These are phyloP conservation scores for Acanthamoeba triangularis DNA, from an alignment of 208 protist species.

Conservation along the genomic window DNA sequence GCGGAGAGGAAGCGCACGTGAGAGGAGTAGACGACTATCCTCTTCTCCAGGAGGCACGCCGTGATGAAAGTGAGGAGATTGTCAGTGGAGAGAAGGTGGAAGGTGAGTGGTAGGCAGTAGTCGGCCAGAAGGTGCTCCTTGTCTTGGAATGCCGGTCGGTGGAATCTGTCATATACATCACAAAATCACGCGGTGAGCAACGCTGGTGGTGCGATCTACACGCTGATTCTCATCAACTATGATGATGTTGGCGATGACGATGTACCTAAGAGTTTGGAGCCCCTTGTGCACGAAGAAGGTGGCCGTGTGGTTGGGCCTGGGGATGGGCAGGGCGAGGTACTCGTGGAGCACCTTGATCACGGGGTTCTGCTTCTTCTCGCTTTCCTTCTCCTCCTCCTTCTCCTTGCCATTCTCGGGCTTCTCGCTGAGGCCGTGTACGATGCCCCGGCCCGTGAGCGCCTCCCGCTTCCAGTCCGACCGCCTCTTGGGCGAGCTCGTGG, in stretches of 20 bases:
- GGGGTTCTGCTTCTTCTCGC: slow-evolving; percentile 20
- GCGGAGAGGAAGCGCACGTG: slow-evolving; percentile 40
- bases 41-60: slow-evolving; percentile 40
- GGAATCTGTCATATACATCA: not conserved
- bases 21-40: slow-evolving; percentile 34
- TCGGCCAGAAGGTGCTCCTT: slow-evolving; percentile 38
- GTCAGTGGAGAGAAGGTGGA: slow-evolving; percentile 62
- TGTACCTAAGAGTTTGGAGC: slow-evolving; percentile 4
- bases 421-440: not conserved
- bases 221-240: too few relatives aligned
- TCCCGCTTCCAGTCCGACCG: not conserved
- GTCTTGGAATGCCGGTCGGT: slow-evolving; percentile 45
- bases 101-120: slow-evolving; percentile 35
- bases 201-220: not conserved
- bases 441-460: slow-evolving; percentile 13
- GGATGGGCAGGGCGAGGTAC: slow-evolving; percentile 5
- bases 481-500: not conserved
- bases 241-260: too few relatives aligned
- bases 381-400: slow-evolving; percentile 11
- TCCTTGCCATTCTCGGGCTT: not conserved
- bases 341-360: slow-evolving; percentile 40
- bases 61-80: slow-evolving; percentile 61
- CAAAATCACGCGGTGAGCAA: not conserved
- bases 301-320: slow-evolving; percentile 25
- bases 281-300: slow-evolving; percentile 63